phyloP scores from a whole-genome alignment of 345 rosid species.

The Dipteronia sinensis region DNA sequence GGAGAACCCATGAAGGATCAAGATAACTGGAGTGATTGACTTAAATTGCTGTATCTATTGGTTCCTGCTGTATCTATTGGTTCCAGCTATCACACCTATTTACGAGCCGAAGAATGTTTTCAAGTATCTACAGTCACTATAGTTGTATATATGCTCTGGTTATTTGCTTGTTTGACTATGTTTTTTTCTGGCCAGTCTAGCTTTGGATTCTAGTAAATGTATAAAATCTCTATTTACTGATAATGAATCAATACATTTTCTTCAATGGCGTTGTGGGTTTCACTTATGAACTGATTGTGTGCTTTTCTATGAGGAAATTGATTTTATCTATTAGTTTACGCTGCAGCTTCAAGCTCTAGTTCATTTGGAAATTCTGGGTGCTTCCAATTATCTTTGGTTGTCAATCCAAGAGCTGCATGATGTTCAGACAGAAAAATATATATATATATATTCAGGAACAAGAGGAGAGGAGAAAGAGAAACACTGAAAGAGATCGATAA shows the following conservation, averaged over 20 bases:
- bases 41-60: conserved; percentile 5
- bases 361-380: not conserved
- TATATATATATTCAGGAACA: not conserved
- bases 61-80: too few relatives aligned
- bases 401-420: not conserved
- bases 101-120: not conserved
- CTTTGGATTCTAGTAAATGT: not conserved
- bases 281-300: not conserved
- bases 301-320: not conserved
- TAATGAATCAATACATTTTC: not conserved
- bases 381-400: not conserved
- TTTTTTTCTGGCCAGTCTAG: not conserved
- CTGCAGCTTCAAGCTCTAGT: not conserved
- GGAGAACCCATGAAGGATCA: conserved; percentile 44
- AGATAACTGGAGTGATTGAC: conserved; percentile 79
- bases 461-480: not conserved
- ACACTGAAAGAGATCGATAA: not conserved
- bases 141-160: not conserved
- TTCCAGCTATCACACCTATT: not conserved
- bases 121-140: not conserved
- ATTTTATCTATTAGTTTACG: not conserved
- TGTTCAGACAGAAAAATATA: not conserved
- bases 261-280: not conserved
- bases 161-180: not conserved
- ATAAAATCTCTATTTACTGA: not conserved